These are phyloP conservation scores for Clavispora asparagi DNA, from an alignment of 805 yeast genomes.

Conservation along the genomic window DNA sequence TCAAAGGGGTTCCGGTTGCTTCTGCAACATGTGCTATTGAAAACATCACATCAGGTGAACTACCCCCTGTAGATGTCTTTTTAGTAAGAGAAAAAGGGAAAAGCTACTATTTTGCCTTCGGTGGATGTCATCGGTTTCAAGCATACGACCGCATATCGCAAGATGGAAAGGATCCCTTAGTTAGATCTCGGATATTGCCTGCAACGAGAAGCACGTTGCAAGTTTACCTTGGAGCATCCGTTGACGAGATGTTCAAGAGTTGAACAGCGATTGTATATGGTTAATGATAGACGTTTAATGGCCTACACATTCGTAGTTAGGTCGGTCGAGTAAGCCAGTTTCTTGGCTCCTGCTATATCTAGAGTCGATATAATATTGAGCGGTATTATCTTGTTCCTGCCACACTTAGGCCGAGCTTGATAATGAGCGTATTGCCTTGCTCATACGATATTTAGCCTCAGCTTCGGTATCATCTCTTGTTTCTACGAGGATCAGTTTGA, in stretches of 20 bases:
- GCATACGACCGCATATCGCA: conserved; percentile 61
- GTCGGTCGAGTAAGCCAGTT: too few species aligned
- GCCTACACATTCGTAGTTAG: too few species aligned
- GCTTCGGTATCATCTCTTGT: too few species aligned
- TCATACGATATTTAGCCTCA: too few species aligned
- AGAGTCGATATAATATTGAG: too few species aligned
- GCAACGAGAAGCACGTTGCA: conserved; percentile 64
- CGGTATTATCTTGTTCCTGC: too few species aligned
- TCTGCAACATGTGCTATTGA: conserved; percentile 55
- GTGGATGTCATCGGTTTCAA: conserved; percentile 87
- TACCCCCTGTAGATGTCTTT: conserved; percentile 81
- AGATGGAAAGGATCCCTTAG: conserved; percentile 33
- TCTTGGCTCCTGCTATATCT: too few species aligned
- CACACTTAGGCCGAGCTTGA: too few species aligned
- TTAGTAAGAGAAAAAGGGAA: conserved; percentile 60
- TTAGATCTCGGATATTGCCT: conserved; percentile 69
- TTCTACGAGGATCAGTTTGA: too few species aligned
- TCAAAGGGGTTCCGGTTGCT: conserved; percentile 58
- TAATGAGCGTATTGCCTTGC: too few species aligned
- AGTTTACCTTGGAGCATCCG: conserved; percentile 68
- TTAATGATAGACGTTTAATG: neutral
- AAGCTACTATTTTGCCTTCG: conserved; percentile 72
- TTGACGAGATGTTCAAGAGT: conserved; percentile 43
- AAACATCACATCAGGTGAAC: conserved; percentile 51
- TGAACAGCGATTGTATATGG: neutral